A percentile compares a stretch with the other conserved stretches of the same genome.
These are phyloP conservation scores for Suhomyces chickasaworum DNA, from an alignment of 1,139 yeast genomes.

Conservation along the genomic window DNA sequence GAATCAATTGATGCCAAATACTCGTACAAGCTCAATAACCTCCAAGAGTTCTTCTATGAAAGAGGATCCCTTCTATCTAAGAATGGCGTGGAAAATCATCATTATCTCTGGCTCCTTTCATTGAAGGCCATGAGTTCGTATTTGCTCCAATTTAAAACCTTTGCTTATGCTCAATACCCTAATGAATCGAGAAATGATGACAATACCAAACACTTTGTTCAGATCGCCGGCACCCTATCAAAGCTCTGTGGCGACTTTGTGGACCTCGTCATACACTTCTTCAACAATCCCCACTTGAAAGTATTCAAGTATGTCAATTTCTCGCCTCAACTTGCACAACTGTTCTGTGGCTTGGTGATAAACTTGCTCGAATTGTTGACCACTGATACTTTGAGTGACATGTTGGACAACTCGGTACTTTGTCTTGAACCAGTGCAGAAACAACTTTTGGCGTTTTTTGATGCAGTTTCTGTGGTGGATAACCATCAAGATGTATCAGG, in stretches of 20 bases:
- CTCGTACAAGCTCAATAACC: constrained; percentile 18
- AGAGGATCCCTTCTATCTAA: constrained; percentile 18
- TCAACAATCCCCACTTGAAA: constrained; percentile 2
- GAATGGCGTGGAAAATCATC: constrained; percentile 18
- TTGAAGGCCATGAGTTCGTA: constrained; percentile 17
- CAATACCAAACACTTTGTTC: constrained; percentile 3
- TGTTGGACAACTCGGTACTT: constrained; percentile 11
- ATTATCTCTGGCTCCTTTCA: constrained; percentile 25
- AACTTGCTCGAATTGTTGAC: constrained; percentile 20
- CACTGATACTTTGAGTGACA: constrained; percentile 16
- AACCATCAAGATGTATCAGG: constrained; percentile 8
- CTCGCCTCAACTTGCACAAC: neutral
- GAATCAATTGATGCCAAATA: constrained; percentile 11
- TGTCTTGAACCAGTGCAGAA: constrained; percentile 15
- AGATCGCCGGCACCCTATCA: constrained; percentile 11
- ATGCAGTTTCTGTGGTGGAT: constrained; percentile 7
- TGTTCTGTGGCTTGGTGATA: constrained; percentile 15
- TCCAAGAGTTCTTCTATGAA: constrained; percentile 26
- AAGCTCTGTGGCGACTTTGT: constrained; percentile 18
- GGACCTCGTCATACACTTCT: constrained; percentile 11
- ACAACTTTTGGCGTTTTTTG: constrained; percentile 11
- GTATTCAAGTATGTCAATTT: constrained; percentile 2
- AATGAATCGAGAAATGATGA: constrained; percentile 10
- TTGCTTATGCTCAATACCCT: constrained; percentile 14
- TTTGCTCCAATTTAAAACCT: constrained; percentile 16